Evolutionary conservation across 106 monocot species (phyloP).

Genomic region (Phalaenopsis aphrodite): DNA sequence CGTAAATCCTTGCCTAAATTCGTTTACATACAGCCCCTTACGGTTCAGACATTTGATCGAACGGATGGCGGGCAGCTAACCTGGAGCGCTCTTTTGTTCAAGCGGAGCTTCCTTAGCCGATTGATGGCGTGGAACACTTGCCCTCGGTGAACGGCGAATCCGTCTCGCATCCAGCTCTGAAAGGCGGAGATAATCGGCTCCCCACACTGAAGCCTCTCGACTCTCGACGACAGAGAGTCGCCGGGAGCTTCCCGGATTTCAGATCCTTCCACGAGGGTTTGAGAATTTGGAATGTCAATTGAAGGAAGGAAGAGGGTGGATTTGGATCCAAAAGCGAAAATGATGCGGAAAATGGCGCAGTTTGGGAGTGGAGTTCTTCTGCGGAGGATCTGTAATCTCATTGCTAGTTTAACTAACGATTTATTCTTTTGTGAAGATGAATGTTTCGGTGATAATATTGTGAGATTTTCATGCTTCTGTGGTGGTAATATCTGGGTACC

Average conservation of each 20-base stretch:
- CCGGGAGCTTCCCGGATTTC: background rate
- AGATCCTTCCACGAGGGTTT: background rate
- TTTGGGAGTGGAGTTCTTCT: background rate
- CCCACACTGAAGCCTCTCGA: slow-evolving; percentile 51
- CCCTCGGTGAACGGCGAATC: slow-evolving; percentile 56
- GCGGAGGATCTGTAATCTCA: background rate
- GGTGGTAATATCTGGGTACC: too few species aligned
- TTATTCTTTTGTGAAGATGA: too few species aligned
- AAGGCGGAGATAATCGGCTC: slow-evolving; percentile 48
- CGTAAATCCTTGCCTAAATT: too few species aligned
- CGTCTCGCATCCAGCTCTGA: slow-evolving; percentile 90
- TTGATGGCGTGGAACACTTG: slow-evolving; percentile 81
- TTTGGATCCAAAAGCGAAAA: background rate
- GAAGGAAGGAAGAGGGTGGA: background rate
- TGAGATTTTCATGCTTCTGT: too few species aligned
- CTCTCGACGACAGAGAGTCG: slow-evolving; percentile 45
- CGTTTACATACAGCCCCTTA: too few species aligned
- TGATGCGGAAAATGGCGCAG: background rate
- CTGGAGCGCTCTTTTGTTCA: slow-evolving; percentile 80
- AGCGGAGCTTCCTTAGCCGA: slow-evolving; percentile 58
- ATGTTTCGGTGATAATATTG: too few species aligned
- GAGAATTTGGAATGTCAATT: background rate
- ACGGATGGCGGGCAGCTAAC: slow-evolving; percentile 23
- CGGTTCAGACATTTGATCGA: slow-evolving; percentile 5
- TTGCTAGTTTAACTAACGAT: background rate